A percentile compares a stretch with the other conserved stretches of the same genome.
Conservation (phyloP, 78 protist species). For the slime mould (Dictyostelium discoideum) region DNA sequence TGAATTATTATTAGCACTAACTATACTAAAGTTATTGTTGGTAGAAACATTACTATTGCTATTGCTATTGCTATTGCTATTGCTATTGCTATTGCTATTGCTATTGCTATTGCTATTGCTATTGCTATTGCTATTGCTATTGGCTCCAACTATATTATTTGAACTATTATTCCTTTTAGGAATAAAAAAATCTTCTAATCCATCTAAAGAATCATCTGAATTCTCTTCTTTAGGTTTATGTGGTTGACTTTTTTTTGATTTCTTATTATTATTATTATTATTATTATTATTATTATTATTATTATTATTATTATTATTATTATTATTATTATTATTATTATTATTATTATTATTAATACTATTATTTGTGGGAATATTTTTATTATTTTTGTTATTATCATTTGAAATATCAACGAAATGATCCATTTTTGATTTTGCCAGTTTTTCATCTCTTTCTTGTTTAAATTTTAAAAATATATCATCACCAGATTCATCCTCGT, state of each 20-base stretch:
- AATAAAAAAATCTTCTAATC: background rate
- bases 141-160: background rate
- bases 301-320: background rate
- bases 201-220: background rate
- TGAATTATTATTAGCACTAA: background rate
- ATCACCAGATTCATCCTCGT: constrained; percentile 1
- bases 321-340: background rate
- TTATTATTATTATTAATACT: background rate
- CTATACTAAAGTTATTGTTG: background rate
- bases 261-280: background rate
- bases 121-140: background rate
- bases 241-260: background rate
- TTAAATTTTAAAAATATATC: constrained; percentile 22
- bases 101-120: background rate
- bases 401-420: background rate
- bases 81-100: background rate
- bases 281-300: background rate
- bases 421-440: constrained; percentile 9
- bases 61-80: background rate
- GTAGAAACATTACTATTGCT: too few species aligned
- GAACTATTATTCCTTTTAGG: background rate
- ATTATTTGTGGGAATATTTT: background rate
- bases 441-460: constrained; percentile 2
- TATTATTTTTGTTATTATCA: background rate
- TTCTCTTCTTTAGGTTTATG: background rate